Conservation (phyloP, 1,284 basidiomycete genomes). For the Veloboletus limbatus region DNA sequence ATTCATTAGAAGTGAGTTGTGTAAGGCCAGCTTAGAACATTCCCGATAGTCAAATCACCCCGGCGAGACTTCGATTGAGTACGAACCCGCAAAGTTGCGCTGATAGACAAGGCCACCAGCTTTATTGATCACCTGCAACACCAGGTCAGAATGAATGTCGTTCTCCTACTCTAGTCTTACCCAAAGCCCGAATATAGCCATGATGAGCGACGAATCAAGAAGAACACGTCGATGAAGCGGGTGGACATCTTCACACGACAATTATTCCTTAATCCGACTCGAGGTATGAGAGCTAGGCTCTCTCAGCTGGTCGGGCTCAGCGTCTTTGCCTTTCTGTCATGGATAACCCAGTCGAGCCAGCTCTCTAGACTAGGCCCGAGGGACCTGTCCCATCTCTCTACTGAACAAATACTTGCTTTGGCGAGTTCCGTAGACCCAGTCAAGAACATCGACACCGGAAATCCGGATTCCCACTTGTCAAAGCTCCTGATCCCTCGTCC, state of each 20-base stretch:
- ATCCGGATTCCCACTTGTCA: constrained; percentile 71
- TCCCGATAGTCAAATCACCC: constrained; percentile 9
- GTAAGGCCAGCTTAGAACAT: constrained; percentile 73
- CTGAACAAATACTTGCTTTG: constrained; percentile 50
- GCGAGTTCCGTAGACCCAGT: constrained; percentile 58
- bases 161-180: constrained; percentile 38
- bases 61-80: neutral
- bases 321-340: constrained; percentile 22
- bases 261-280: neutral
- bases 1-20: constrained; percentile 91
- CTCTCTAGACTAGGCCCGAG: constrained; percentile 38
- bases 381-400: constrained; percentile 48
- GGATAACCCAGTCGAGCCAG: constrained; percentile 27
- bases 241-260: constrained; percentile 14
- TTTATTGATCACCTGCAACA: constrained; percentile 89
- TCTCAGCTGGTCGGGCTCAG: constrained; percentile 8
- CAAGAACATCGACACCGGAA: constrained; percentile 60
- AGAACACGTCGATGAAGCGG: constrained; percentile 3
- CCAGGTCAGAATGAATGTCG: constrained; percentile 1
- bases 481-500: constrained; percentile 80
- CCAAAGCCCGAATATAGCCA: constrained; percentile 83
- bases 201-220: constrained; percentile 26
- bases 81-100: constrained; percentile 81
- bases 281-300: constrained; percentile 20
- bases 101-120: constrained; percentile 97